These are phyloP conservation scores for Termitomyces sp. DNA, from an alignment of 768 basidiomycete genomes.

Conservation along the genomic window DNA sequence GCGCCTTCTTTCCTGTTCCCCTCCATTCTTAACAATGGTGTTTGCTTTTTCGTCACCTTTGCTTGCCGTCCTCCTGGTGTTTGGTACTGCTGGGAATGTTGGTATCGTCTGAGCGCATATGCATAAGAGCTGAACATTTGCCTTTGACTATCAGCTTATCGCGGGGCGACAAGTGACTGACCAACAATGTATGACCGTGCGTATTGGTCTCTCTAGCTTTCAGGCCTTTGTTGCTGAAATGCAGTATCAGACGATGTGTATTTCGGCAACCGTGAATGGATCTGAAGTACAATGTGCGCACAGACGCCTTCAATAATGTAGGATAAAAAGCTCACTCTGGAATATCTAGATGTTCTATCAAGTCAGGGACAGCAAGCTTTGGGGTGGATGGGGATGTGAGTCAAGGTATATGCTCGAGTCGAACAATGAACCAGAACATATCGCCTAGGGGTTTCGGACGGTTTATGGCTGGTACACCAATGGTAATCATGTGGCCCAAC, in stretches of 20 bases:
- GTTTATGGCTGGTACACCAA: constrained; percentile 48
- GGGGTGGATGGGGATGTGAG: constrained; percentile 63
- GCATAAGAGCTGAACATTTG: neutral
- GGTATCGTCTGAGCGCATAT: neutral
- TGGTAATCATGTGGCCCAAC: constrained; percentile 75
- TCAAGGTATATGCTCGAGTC: neutral
- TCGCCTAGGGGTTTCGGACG: constrained; percentile 50
- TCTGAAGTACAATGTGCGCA: constrained; percentile 36
- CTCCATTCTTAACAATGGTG: constrained; percentile 1
- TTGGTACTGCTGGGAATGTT: constrained; percentile 6
- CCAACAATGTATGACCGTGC: constrained; percentile 15
- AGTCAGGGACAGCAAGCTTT: constrained; percentile 31
- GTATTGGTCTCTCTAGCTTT: neutral
- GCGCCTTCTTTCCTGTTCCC: neutral
- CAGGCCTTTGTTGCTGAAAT: neutral
- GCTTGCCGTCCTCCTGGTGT: neutral
- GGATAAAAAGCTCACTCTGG: neutral
- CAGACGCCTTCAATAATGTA: neutral
- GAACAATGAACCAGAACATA: neutral
- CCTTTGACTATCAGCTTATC: constrained; percentile 3
- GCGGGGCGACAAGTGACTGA: constrained; percentile 9
- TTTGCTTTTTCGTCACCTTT: neutral
- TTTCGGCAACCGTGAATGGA: constrained; percentile 39
- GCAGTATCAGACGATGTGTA: constrained; percentile 35
- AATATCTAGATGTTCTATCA: constrained; percentile 37